Base-by-base conservation (phyloP, 495 filamentous ascomycete species). In the Aspergillus baeticus region DNA sequence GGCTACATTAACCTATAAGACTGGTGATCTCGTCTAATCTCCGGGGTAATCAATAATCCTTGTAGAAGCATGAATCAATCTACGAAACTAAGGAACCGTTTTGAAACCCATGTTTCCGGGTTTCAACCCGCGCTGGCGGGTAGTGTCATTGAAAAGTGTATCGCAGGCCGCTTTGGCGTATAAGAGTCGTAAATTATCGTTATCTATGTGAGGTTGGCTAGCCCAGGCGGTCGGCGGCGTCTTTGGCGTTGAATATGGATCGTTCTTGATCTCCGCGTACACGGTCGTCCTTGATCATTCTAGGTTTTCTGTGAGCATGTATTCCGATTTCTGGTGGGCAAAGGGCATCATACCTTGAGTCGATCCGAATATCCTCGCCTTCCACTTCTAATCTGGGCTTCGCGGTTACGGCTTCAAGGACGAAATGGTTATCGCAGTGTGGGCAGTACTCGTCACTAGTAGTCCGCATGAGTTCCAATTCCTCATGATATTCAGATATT, bases 381-480 rank as follows among this genome's bases (percentile, higher is more conserved):
- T 98, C 94, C 23, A 98, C 81, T 51, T 90, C 79, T 49, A 98
- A 70, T 33, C 85, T 78, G 8, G 91, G 79, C 71, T 91, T 88
- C 10, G 94, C 89, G 18, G 86, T 89, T 54, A 87, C 66, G 21
- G 94, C 94, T 15, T 97, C 92, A 55, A 98, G 73, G 20, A 98
- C 87, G 67, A 91, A 98, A 72, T 98, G 94, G 71, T 98, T 98
- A 70, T 98, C 94, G 78, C 94, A 98, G 75, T 96, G 89, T n/a
- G 94, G 95, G 76, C 94, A 98, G 77, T 96, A 98, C 72, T 98
- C 95, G 78, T 98, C 95, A 69, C 90, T 90, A 57, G 37, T 33
- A 22, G 52, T 36, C 42, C 17, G n/a, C 4, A 22, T 20, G 36
- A 50, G 23, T 6, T 26, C 33, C 36, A 15, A 23, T 35, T 21